phyloP scores from a whole-genome alignment of 768 basidiomycete genomes.

The Podaxis sp. region DNA sequence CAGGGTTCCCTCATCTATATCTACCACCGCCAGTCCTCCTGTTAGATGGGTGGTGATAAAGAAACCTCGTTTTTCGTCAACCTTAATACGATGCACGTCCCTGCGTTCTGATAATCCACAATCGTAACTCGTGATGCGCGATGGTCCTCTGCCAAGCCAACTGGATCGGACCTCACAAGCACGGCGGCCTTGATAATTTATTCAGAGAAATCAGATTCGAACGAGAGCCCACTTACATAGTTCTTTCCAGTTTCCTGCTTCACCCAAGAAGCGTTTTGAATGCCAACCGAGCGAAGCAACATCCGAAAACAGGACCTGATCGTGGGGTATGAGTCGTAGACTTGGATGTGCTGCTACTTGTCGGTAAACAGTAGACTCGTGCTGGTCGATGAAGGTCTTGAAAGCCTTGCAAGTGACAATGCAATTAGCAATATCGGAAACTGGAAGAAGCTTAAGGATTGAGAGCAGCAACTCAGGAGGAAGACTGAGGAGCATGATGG shows the following conservation, averaged over 20 bases:
- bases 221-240: constrained; percentile 48
- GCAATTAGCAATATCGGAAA: constrained; percentile 40
- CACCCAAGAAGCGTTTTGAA: constrained; percentile 34
- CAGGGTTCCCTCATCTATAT: constrained; percentile 44
- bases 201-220: constrained; percentile 8
- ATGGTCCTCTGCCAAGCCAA: constrained; percentile 56
- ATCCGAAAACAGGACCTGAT: constrained; percentile 6
- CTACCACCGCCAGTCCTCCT: constrained; percentile 62
- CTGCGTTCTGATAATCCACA: constrained; percentile 34
- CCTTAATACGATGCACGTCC: constrained; percentile 71
- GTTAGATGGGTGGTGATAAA: constrained; percentile 54
- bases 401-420: constrained; percentile 43
- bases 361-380: constrained; percentile 57
- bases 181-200: constrained; percentile 42
- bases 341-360: constrained; percentile 52
- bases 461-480: constrained; percentile 59
- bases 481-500: constrained; percentile 39
- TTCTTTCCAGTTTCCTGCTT: constrained; percentile 52
- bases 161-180: constrained; percentile 39
- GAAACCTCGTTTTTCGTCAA: constrained; percentile 61
- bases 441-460: constrained; percentile 49
- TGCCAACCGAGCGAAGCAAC: background rate
- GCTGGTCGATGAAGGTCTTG: constrained; percentile 43
- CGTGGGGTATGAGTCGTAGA: constrained; percentile 35
- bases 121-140: constrained; percentile 35